A percentile compares a stretch with the other conserved stretches of the same genome.
Evolutionary conservation across 23 red algal species (phyloP).

Genomic region (Cyanidioschyzon merolae): DNA sequence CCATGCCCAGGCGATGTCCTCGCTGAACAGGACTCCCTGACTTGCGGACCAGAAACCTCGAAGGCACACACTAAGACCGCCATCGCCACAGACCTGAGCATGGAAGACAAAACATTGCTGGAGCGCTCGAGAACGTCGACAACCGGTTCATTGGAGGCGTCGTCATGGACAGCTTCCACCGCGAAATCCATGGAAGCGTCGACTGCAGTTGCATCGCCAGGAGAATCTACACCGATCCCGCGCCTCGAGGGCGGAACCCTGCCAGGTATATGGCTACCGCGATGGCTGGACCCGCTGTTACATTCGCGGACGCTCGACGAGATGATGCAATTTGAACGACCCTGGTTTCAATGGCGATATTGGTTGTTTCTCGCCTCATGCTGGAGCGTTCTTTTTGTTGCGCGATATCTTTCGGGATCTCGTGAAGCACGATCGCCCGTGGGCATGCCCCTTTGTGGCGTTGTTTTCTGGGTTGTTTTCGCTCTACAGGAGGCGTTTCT

Average conservation of each 20-base stretch:
- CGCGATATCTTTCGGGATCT: conserved; percentile 7
- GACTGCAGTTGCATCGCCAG: not conserved
- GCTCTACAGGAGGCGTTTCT: conserved; percentile 16
- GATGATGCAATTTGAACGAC: conserved; percentile 14
- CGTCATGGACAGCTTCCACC: too few species aligned
- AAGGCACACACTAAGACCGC: not conserved
- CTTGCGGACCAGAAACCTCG: not conserved
- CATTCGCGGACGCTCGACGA: conserved; percentile 1
- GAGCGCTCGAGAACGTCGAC: too few species aligned
- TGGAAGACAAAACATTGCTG: not conserved
- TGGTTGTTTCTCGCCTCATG: not conserved
- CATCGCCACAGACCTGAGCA: not conserved
- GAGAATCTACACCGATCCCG: not conserved
- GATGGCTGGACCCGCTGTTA: conserved; percentile 18
- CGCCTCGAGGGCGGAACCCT: not conserved
- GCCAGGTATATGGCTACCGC: not conserved
- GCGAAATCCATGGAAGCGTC: not conserved
- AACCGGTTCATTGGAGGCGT: too few species aligned
- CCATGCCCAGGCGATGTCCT: not conserved
- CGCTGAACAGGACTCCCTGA: not conserved
- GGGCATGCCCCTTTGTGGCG: conserved; percentile 20
- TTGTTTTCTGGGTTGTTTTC: conserved; percentile 21
- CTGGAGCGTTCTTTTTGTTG: conserved; percentile 25
- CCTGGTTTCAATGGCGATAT: conserved; percentile 21
- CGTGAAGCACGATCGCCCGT: conserved; percentile 7